A percentile compares a stretch with the other conserved stretches of the same genome.
phyloP scores from a whole-genome alignment of 441 rosid genomes.

The Populus trichocarpa region DNA sequence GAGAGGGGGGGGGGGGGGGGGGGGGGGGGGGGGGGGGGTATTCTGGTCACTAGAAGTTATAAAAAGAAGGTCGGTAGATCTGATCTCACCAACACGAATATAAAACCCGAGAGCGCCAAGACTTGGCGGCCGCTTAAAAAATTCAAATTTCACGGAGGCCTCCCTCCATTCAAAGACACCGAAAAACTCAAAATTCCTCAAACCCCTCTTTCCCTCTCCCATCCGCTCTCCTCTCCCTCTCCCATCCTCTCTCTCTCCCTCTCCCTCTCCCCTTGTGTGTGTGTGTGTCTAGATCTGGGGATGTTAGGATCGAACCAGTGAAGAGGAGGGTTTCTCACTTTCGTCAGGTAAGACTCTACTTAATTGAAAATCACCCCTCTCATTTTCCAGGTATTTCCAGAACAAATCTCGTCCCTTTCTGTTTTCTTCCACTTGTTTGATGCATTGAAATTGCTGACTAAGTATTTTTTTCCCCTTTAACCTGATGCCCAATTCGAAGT shows the following conservation, averaged over 20 bases:
- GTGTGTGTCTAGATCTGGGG: constrained; percentile 13
- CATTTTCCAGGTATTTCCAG: background rate
- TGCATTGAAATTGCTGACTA: background rate
- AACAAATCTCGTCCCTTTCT: background rate
- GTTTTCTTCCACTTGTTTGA: background rate
- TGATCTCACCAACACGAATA: background rate
- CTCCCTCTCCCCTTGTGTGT: background rate
- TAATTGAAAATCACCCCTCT: background rate
- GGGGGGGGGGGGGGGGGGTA: too few relatives aligned
- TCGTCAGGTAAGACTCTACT: background rate
- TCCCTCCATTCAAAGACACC: constrained; percentile 4
- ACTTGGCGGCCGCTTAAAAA: constrained; percentile 21
- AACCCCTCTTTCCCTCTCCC: background rate
- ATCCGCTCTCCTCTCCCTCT: background rate
- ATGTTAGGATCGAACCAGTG: background rate
- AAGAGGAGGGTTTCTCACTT: background rate
- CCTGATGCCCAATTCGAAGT: background rate
- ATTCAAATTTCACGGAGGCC: constrained; percentile 13
- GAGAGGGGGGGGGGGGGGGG: too few relatives aligned
- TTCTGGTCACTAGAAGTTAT: too few relatives aligned
- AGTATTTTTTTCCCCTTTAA: background rate
- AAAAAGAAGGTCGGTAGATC: background rate
- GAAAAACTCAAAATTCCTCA: background rate
- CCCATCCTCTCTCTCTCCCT: background rate
- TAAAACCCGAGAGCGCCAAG: constrained; percentile 23